Evolutionary conservation across 768 basidiomycete species (phyloP).

Genomic region (Mycena leptocephala): DNA sequence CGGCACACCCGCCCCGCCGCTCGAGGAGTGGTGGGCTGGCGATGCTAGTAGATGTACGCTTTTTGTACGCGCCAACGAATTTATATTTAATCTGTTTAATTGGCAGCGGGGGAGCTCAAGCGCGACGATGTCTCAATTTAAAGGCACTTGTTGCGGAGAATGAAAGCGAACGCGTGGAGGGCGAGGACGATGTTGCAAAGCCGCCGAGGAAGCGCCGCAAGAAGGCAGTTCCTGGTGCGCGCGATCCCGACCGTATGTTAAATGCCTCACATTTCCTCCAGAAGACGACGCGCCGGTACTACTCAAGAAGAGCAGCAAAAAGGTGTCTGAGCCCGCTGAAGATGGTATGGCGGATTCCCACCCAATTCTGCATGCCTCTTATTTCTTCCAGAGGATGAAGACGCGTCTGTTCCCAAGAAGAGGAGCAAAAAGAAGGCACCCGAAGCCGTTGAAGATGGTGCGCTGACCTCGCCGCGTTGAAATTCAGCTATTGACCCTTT

Average conservation of each 20-base stretch:
- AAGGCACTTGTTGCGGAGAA: background rate
- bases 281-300: slow-evolving; percentile 5
- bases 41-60: slow-evolving; percentile 17
- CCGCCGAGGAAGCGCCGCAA: slow-evolving; percentile 13
- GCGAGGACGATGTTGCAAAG: background rate
- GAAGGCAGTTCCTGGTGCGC: background rate
- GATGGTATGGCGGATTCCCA: slow-evolving; percentile 2
- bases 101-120: background rate
- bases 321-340: background rate
- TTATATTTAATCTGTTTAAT: background rate
- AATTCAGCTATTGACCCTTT: background rate
- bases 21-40: slow-evolving; percentile 47
- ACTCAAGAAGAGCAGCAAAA: slow-evolving; percentile 6
- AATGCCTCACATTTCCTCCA: background rate
- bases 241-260: too few relatives aligned
- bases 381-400: background rate
- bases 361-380: background rate
- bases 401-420: slow-evolving; percentile 18
- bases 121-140: background rate
- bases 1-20: slow-evolving; percentile 47
- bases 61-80: background rate
- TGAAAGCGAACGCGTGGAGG: background rate
- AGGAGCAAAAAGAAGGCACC: slow-evolving; percentile 17
- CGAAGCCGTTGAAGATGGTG: slow-evolving; percentile 17
- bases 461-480: background rate